Percentiles rank a stretch among this genome's conserved stretches.
phyloP scores from a whole-genome alignment of 768 basidiomycete species.

The Termitomyces titanicus region DNA sequence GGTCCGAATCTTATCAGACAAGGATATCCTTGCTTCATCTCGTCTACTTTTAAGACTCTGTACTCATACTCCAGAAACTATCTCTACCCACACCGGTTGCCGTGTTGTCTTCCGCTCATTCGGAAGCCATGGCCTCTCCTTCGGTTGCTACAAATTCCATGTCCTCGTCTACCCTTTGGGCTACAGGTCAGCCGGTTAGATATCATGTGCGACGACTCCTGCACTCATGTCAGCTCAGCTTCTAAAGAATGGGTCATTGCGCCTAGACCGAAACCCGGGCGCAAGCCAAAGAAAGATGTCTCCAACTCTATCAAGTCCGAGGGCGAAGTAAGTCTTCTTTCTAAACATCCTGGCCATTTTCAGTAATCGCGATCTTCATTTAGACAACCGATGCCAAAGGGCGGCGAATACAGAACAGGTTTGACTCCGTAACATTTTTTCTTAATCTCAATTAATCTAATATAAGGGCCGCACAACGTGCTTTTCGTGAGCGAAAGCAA shows the following conservation, averaged over 20 bases:
- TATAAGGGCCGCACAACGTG: constrained; percentile 78
- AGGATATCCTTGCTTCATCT: constrained; percentile 14
- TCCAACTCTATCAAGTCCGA: constrained; percentile 26
- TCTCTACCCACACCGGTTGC: constrained; percentile 17
- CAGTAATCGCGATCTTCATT: constrained; percentile 6
- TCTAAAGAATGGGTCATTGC: constrained; percentile 91
- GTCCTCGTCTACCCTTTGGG: constrained; percentile 64
- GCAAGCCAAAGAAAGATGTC: constrained; percentile 79
- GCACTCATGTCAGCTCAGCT: constrained; percentile 38
- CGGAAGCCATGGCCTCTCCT: constrained; percentile 4
- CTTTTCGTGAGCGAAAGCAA: constrained; percentile 87
- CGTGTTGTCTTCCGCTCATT: background rate
- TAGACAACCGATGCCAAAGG: constrained; percentile 47
- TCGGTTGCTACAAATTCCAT: constrained; percentile 1
- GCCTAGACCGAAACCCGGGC: constrained; percentile 81
- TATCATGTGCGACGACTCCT: constrained; percentile 2
- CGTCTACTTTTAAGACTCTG: constrained; percentile 9
- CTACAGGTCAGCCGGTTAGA: constrained; percentile 50
- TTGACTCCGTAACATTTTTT: background rate
- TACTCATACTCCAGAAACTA: constrained; percentile 17
- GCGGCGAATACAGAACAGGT: constrained; percentile 78
- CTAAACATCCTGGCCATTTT: background rate
- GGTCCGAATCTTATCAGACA: constrained; percentile 54
- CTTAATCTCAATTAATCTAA: constrained; percentile 6
- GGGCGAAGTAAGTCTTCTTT: constrained; percentile 43